These are phyloP conservation scores for Bryoerythrophyllum caledonicum DNA, from an alignment of 225 moss, liverwort and hornwort species.

Conservation along the genomic window DNA sequence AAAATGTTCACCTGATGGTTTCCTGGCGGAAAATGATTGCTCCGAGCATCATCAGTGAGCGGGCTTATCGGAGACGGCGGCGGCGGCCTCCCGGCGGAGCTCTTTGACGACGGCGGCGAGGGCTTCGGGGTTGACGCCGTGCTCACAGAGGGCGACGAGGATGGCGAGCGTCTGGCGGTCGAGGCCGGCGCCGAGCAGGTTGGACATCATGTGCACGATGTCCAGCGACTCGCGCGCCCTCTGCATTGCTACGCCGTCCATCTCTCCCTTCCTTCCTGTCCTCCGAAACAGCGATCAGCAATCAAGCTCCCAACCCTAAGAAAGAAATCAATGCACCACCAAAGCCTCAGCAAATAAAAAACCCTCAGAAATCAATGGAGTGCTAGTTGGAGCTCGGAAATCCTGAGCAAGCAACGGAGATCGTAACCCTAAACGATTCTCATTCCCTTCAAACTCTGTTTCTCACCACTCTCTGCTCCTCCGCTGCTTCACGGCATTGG, in stretches of 20 bases:
- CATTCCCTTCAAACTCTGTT: too few species aligned
- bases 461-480: too few species aligned
- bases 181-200: slow-evolving; percentile 71
- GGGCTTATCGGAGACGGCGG: slow-evolving; percentile 47
- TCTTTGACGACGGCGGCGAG: slow-evolving; percentile 90
- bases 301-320: slow-evolving; percentile 12
- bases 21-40: too few species aligned
- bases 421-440: too few species aligned
- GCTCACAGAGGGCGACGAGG: slow-evolving; percentile 81
- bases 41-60: slow-evolving; percentile 17
- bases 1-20: background rate
- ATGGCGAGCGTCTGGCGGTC: slow-evolving; percentile 87
- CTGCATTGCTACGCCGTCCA: slow-evolving; percentile 68
- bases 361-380: too few species aligned
- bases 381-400: too few species aligned
- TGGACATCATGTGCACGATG: slow-evolving; percentile 78
- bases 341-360: too few species aligned
- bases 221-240: slow-evolving; percentile 85
- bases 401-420: too few species aligned
- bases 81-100: slow-evolving; percentile 87
- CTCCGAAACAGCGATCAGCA: background rate
- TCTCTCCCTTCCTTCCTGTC: slow-evolving; percentile 10
- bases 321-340: too few species aligned
- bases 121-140: slow-evolving; percentile 93
- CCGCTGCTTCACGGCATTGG: too few species aligned